A percentile compares a stretch with the other conserved stretches of the same genome.
Evolutionary conservation across 306 rosid genomes (phyloP).

Genomic region (Vigna trinervia): DNA sequence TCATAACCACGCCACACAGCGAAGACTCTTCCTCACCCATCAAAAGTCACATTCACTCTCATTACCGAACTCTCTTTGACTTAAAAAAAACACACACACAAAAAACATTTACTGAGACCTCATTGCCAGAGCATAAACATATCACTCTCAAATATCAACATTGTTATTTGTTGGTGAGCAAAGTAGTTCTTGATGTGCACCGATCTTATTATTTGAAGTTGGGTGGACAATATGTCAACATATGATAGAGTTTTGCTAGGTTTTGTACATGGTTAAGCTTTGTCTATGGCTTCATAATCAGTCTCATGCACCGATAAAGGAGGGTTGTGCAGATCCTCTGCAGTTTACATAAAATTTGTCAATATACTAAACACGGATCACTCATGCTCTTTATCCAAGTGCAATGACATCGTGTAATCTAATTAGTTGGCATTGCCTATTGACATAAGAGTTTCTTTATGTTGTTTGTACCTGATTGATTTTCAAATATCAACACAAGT

Average conservation of each 20-base stretch:
- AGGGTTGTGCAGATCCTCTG: too few species aligned
- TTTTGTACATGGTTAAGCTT: conserved; percentile 11
- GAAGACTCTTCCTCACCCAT: too few species aligned
- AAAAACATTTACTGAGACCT: too few species aligned
- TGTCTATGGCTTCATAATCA: too few species aligned
- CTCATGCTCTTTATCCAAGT: neutral
- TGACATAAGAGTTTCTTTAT: neutral
- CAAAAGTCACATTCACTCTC: too few species aligned
- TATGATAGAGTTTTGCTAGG: conserved; percentile 6
- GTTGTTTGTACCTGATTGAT: neutral
- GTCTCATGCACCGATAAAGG: too few species aligned
- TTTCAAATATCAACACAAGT: conserved; percentile 1
- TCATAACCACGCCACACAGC: too few species aligned
- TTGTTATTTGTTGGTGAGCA: conserved; percentile 10
- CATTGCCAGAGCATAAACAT: too few species aligned
- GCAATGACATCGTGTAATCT: neutral
- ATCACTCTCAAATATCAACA: conserved; percentile 3
- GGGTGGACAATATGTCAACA: neutral
- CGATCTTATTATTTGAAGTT: neutral
- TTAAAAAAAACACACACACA: too few species aligned
- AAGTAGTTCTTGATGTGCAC: neutral
- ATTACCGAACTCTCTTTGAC: too few species aligned
- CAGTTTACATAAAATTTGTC: neutral
- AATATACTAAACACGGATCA: neutral
- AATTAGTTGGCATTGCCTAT: neutral